Base-by-base conservation (phyloP, 2,329 filamentous ascomycete species). In the Daldinia eschscholtzii region DNA sequence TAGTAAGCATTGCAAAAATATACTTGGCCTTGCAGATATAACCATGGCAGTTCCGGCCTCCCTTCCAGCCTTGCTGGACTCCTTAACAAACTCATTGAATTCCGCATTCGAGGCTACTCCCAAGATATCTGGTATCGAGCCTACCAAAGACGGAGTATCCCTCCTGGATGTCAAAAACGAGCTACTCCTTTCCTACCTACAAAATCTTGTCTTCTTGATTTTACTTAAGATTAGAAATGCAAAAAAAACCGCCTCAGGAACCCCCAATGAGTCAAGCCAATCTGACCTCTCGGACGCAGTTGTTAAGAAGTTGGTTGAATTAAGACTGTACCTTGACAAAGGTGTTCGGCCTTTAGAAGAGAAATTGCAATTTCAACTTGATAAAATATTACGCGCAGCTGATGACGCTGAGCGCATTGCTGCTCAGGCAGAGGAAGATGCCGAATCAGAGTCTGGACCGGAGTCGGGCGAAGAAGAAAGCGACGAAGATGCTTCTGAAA, bases 91-190 rank as follows among this genome's bases (percentile, higher is more conserved):
- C 70, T 90, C 89, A 1, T 79, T 91, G 0, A 84, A 85, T 0
- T 86, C 89, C 0, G 89, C 92, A 0, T 85, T 91, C 52, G 89
- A 94, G 65, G 89, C 91, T 5, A 86, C 91, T 0, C 88, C 91
- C 0, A 87, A 88, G 56, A 79, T 89, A 18, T 79, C 85, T n/a
- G 80, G 84, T 13, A 87, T 97, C 67, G 83, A 91, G 56, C 88
- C 92, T n/a, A 91, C 92, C 1, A 86, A 91, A 71, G 90, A 97
- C 75, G 95, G 96, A 77, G 96, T 99, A 65, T 98, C 96, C 0
- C 89, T 99, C 0, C 90, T 99, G 76, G 94, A 98, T 78, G 90
- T 93, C 72, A 99, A 99, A 83, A 98, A 97, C 81, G 96, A 99
- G 79, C 87, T 99, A n/a, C 89, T 99, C 18, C 89, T 99, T 42